A percentile compares a stretch with the other conserved stretches of the same genome.
Conservation (phyloP, 768 basidiomycete species). For the Cystobasidium tubakii region DNA sequence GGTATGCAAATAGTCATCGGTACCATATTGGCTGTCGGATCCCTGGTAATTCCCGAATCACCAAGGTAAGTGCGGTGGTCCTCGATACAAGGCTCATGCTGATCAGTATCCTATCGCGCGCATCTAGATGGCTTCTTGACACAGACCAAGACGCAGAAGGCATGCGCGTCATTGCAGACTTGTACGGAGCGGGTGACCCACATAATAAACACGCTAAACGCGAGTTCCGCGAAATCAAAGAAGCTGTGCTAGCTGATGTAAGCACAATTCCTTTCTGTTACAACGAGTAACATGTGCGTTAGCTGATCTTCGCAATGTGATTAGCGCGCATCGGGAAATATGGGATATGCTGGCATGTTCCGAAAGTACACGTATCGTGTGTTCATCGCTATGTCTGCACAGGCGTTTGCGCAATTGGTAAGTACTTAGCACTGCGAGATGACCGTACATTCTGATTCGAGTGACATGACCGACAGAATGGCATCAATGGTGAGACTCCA, state of each 20-base stretch:
- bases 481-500: conserved; percentile 69
- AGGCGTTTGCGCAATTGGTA: conserved; percentile 89
- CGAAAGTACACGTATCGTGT: conserved; percentile 77
- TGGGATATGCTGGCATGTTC: conserved; percentile 79
- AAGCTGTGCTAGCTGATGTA: conserved; percentile 50
- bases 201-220: conserved; percentile 63
- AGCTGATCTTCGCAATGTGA: not conserved
- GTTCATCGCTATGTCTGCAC: conserved; percentile 86
- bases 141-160: conserved; percentile 75
- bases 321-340: conserved; percentile 68
- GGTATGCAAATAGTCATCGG: conserved; percentile 85
- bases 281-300: not conserved
- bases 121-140: conserved; percentile 88
- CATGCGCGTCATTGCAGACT: conserved; percentile 74
- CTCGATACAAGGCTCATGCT: too few relatives aligned
- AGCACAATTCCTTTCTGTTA: conserved; percentile 30
- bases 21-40: conserved; percentile 67
- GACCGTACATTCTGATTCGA: not conserved
- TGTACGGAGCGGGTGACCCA: conserved; percentile 70
- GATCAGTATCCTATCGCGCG: too few relatives aligned
- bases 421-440: conserved; percentile 45
- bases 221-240: conserved; percentile 88
- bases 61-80: conserved; percentile 58
- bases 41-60: conserved; percentile 79
- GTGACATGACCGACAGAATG: conserved; percentile 59